These are phyloP conservation scores for Phialophora tarda DNA, from an alignment of 2,329 filamentous ascomycete species.

Conservation along the genomic window DNA sequence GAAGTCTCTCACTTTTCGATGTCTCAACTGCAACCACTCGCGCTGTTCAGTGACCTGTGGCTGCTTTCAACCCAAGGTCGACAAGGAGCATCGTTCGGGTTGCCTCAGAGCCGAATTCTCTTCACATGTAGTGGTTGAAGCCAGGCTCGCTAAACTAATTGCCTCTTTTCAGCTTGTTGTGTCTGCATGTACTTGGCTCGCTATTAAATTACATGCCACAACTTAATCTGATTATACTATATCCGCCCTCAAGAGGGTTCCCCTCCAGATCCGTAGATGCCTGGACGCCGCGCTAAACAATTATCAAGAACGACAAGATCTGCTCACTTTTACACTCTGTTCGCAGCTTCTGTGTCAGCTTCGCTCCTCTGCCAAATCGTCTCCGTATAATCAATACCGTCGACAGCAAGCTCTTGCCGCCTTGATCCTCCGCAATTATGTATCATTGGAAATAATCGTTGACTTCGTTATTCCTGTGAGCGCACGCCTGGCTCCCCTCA, in stretches of 20 bases:
- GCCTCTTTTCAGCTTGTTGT: background rate
- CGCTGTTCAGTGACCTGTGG: no score
- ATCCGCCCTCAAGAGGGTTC: background rate
- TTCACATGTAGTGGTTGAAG: background rate
- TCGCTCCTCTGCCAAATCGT: background rate
- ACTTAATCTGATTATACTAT: background rate
- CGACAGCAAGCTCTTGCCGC: background rate
- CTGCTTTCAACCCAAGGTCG: no score
- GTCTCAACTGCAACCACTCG: background rate
- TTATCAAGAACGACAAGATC: background rate
- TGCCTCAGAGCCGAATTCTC: no score
- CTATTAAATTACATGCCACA: background rate
- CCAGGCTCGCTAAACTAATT: background rate
- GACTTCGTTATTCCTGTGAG: constrained; percentile 13
- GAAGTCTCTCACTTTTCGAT: background rate
- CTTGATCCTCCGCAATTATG: constrained; percentile 8
- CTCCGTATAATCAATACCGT: background rate
- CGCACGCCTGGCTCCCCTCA: background rate
- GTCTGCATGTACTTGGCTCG: background rate
- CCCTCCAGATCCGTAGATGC: background rate
- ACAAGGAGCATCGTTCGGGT: no score
- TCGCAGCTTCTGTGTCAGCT: background rate
- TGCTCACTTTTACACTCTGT: background rate
- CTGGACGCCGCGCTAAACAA: constrained; percentile 3
- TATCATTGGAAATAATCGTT: constrained; percentile 16